A percentile compares a stretch with the other conserved stretches of the same genome.
These are phyloP conservation scores for Psophocarpus tetragonolobus DNA, from an alignment of 306 rosid genomes.

Conservation along the genomic window DNA sequence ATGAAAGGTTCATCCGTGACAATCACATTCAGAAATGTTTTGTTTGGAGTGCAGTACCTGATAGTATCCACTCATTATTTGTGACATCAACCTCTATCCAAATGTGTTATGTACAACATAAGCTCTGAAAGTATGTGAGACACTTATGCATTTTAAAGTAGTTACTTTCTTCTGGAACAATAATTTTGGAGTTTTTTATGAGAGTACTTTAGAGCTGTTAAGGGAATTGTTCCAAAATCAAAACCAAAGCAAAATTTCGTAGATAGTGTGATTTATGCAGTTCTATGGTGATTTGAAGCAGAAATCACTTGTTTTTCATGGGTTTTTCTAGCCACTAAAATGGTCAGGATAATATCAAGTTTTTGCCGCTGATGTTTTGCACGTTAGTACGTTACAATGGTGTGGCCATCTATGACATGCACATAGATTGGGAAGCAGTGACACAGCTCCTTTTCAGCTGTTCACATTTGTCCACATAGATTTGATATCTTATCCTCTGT, in stretches of 20 bases:
- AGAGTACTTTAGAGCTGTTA: background rate
- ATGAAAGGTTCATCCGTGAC: constrained; percentile 1
- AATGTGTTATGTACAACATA: background rate
- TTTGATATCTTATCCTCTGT: background rate
- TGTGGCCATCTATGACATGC: constrained; percentile 2
- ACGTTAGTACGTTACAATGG: background rate
- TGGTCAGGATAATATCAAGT: background rate
- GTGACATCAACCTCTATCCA: background rate
- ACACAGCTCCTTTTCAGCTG: background rate
- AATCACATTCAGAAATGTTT: background rate
- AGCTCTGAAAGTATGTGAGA: background rate
- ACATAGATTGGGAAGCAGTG: background rate
- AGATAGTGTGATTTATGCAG: background rate
- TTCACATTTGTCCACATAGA: background rate
- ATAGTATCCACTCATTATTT: background rate
- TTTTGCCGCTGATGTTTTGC: background rate
- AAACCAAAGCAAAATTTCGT: background rate
- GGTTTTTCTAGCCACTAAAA: background rate
- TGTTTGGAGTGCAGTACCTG: background rate
- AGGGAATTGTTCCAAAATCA: background rate
- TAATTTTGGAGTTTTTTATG: background rate
- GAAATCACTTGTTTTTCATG: background rate
- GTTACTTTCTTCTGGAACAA: background rate
- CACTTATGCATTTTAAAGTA: background rate
- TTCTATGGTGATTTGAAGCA: background rate